Base-by-base conservation (phyloP, 2,329 filamentous ascomycete species). In the Aspergillus neoniger region DNA sequence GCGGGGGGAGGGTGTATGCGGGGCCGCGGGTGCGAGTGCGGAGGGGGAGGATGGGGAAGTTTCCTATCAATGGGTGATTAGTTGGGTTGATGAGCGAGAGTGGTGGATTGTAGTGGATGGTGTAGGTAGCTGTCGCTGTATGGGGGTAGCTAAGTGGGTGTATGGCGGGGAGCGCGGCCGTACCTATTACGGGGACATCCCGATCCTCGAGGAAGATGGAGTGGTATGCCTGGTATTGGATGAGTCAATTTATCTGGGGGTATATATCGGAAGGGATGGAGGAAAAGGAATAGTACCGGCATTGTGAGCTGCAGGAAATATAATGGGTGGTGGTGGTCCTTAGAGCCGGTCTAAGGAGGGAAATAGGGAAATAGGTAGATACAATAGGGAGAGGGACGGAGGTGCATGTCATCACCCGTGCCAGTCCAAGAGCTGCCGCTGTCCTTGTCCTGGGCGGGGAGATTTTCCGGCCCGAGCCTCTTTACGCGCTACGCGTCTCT, bases 21-120 rank as follows among this genome's bases (percentile, higher is more conserved):
- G 95, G 95, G n/a, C 95, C 95, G 65, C 95, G 91, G 65, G 92
- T 96, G 78, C 92, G 91, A 72, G 95, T 98, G 72, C 95, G 93
- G 58, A 99, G 89, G 1, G 95, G 94, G 56, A 97, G 89, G 69
- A 98, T 88, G 21, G 94, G 93, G 76, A 98, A 93, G 86, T 97
- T 98, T 77, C 94, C 92, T 83, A 67, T 28, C 36, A 14, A 36
- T 15, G 28, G 84, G 6, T 7, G 25, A 38, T 44, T 9, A 23
- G 25, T 38, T 25, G 36, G 14, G 36, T 3, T 48, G 50, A 50
- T 25, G 9, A 57, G 9, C 12, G 7, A 8, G 28, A 30, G 6
- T 2, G 10, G 32, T 36, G 32, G 32, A 1, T 5, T 36, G 5
- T 2, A 15, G 32, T 6, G 32, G 1, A 36, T 36, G 32, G 32